These are phyloP conservation scores for Apiospora sp. DNA, from an alignment of 2,329 filamentous ascomycete species.

Conservation along the genomic window DNA sequence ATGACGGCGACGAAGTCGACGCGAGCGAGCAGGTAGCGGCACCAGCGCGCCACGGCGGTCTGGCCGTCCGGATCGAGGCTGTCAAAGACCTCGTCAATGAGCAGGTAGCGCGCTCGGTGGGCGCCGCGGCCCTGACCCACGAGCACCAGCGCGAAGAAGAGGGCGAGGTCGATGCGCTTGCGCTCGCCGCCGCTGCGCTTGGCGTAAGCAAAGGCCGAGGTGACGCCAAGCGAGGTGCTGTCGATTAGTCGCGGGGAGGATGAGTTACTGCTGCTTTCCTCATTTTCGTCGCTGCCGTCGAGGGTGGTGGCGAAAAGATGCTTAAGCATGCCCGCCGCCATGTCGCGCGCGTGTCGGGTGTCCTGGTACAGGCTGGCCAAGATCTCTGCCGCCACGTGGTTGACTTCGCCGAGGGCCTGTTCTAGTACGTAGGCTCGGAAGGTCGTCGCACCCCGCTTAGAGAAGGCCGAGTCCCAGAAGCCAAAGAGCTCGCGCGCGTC, in stretches of 20 bases:
- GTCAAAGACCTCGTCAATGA: slow-evolving; percentile 46
- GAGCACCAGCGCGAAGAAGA: slow-evolving; percentile 44
- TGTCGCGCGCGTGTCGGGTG: slow-evolving; percentile 29
- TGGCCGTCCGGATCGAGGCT: slow-evolving; percentile 41
- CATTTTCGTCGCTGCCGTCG: background rate
- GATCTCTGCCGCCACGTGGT: slow-evolving; percentile 37
- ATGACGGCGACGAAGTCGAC: slow-evolving; percentile 36
- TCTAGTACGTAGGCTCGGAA: slow-evolving; percentile 40
- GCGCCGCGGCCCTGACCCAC: slow-evolving; percentile 38
- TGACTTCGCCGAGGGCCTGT: slow-evolving; percentile 40
- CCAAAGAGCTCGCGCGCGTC: slow-evolving; percentile 34
- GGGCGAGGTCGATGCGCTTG: slow-evolving; percentile 45
- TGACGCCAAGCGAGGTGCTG: slow-evolving; percentile 33
- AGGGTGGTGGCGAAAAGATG: background rate
- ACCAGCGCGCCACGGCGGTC: slow-evolving; percentile 37
- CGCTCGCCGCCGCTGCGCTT: slow-evolving; percentile 47
- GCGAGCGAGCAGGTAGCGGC: slow-evolving; percentile 32
- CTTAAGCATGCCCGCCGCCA: slow-evolving; percentile 13
- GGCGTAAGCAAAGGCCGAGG: slow-evolving; percentile 37
- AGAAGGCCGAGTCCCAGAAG: slow-evolving; percentile 39
- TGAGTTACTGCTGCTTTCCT: background rate
- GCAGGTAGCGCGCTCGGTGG: slow-evolving; percentile 43
- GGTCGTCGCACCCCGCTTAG: slow-evolving; percentile 23
- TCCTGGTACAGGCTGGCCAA: slow-evolving; percentile 42
- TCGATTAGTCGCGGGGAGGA: slow-evolving; percentile 30